These are phyloP conservation scores for Dactylonectria estremocensis DNA, from an alignment of 2,329 filamentous ascomycete species.

Conservation along the genomic window DNA sequence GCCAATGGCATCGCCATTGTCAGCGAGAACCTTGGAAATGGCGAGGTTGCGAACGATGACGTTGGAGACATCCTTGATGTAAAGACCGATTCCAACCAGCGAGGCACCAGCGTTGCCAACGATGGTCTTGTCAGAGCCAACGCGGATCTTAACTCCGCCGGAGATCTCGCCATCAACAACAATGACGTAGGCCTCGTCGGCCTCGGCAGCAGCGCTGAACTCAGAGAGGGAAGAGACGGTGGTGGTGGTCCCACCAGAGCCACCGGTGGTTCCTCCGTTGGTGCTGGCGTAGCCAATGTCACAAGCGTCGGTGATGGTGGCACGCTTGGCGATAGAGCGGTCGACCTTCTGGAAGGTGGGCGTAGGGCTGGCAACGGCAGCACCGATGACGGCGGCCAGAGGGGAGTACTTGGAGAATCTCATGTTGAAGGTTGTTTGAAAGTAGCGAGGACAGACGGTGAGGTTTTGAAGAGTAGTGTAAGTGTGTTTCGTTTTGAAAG, in stretches of 20 bases:
- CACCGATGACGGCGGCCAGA: slow-evolving; percentile 47
- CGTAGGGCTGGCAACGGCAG: slow-evolving; percentile 51
- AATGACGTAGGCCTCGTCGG: slow-evolving; percentile 60
- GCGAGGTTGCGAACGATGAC: slow-evolving; percentile 76
- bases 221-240: slow-evolving; percentile 60
- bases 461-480: slow-evolving; percentile 1
- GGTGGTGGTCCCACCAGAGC: slow-evolving; percentile 64
- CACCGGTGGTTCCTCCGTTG: slow-evolving; percentile 64
- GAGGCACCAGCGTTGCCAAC: slow-evolving; percentile 58
- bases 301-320: slow-evolving; percentile 54
- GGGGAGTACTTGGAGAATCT: slow-evolving; percentile 51
- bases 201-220: slow-evolving; percentile 62
- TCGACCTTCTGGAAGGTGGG: slow-evolving; percentile 48
- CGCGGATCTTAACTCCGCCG: slow-evolving; percentile 56
- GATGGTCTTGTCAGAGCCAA: slow-evolving; percentile 64
- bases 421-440: slow-evolving; percentile 42
- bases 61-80: slow-evolving; percentile 68
- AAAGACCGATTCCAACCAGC: slow-evolving; percentile 65
- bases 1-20: slow-evolving; percentile 73
- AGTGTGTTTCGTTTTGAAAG: background rate
- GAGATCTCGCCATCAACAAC: slow-evolving; percentile 59
- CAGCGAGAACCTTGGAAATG: slow-evolving; percentile 69
- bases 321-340: slow-evolving; percentile 52
- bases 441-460: no score
- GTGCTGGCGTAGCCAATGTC: slow-evolving; percentile 54